Percentiles rank a stretch among this genome's conserved stretches.
Evolutionary conservation across 1,139 yeast species (phyloP).

Genomic region (Hyphopichia buzzinii): DNA sequence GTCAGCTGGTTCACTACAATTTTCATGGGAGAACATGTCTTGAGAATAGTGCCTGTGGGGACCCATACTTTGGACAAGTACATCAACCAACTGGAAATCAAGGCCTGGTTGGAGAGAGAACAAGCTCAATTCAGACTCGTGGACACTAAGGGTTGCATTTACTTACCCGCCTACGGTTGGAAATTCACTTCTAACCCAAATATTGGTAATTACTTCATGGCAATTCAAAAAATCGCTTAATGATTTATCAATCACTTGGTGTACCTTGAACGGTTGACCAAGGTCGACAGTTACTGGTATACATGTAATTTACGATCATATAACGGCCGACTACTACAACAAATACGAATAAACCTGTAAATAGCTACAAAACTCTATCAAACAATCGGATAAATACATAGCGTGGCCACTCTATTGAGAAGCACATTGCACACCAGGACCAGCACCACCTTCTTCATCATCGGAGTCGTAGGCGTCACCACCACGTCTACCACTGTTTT

Average conservation of each 20-base stretch:
- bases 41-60: conserved; percentile 83
- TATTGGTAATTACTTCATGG: conserved; percentile 88
- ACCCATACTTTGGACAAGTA: conserved; percentile 88
- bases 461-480: conserved; percentile 63
- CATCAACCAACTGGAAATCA: conserved; percentile 72
- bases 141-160: conserved; percentile 73
- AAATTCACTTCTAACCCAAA: conserved; percentile 55
- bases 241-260: too few relatives aligned
- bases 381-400: neutral
- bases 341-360: neutral
- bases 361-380: neutral
- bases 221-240: conserved; percentile 48
- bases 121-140: conserved; percentile 54
- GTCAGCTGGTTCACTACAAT: conserved; percentile 95
- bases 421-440: conserved; percentile 86
- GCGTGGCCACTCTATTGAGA: conserved; percentile 53
- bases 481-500: conserved; percentile 43
- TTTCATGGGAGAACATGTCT: conserved; percentile 78
- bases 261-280: too few relatives aligned
- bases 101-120: conserved; percentile 54
- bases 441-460: conserved; percentile 60
- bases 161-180: conserved; percentile 88
- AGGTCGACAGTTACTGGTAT: too few relatives aligned
- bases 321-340: neutral
- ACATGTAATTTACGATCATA: too few relatives aligned